phyloP scores from a whole-genome alignment of 352 stramenopile genomes.

The Pythium aphanidermatum region DNA sequence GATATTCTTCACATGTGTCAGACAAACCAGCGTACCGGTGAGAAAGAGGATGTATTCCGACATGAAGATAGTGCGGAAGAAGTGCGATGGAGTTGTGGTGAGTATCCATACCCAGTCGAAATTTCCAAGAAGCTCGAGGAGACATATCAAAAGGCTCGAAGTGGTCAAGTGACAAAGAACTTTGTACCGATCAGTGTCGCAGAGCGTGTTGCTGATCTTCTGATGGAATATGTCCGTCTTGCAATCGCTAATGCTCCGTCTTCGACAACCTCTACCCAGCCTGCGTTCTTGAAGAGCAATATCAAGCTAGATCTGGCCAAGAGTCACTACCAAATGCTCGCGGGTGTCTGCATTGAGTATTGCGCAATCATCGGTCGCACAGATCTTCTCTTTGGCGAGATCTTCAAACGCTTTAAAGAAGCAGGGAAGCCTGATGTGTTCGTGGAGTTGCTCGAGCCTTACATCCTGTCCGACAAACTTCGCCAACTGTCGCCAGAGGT shows the following conservation, averaged over 20 bases:
- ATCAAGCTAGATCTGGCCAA: slow-evolving; percentile 87
- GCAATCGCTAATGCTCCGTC: slow-evolving; percentile 78
- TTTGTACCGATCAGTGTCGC: slow-evolving; percentile 88
- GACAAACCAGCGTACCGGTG: slow-evolving; percentile 81
- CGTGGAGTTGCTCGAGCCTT: slow-evolving; percentile 91
- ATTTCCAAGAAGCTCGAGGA: slow-evolving; percentile 83
- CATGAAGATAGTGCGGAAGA: slow-evolving; percentile 62
- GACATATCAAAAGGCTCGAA: slow-evolving; percentile 78
- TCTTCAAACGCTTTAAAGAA: slow-evolving; percentile 84
- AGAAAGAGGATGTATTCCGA: slow-evolving; percentile 83
- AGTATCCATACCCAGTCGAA: slow-evolving; percentile 70
- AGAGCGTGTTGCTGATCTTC: slow-evolving; percentile 78
- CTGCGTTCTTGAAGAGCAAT: slow-evolving; percentile 47
- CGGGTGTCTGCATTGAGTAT: slow-evolving; percentile 94
- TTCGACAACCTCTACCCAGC: slow-evolving; percentile 20
- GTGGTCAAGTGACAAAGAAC: slow-evolving; percentile 79
- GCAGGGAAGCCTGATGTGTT: slow-evolving; percentile 84
- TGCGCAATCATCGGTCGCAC: slow-evolving; percentile 86
- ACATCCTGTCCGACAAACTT: slow-evolving; percentile 92
- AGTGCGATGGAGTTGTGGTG: slow-evolving; percentile 77
- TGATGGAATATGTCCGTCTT: slow-evolving; percentile 88
- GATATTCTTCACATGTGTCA: slow-evolving; percentile 89
- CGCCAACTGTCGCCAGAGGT: slow-evolving; percentile 88
- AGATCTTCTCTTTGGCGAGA: slow-evolving; percentile 83
- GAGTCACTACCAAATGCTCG: slow-evolving; percentile 96